phyloP scores from a whole-genome alignment of 1,139 yeast genomes.

The Kodamaea fungicola region DNA sequence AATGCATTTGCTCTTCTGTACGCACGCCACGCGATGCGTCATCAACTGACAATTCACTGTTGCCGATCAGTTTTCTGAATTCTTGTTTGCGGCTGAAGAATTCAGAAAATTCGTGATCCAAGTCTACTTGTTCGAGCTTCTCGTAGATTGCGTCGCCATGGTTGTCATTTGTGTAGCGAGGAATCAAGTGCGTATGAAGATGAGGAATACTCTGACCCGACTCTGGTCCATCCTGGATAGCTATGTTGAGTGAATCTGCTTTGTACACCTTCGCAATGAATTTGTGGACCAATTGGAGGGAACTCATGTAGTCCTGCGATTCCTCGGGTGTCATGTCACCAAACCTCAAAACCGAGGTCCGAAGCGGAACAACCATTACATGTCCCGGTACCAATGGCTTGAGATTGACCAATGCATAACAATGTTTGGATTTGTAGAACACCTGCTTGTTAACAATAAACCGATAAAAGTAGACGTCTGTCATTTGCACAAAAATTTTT shows the following conservation, averaged over 20 bases:
- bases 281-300: slow-evolving; percentile 68
- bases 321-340: slow-evolving; percentile 70
- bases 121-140: slow-evolving; percentile 48
- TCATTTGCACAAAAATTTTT: slow-evolving; percentile 4
- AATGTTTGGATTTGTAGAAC: slow-evolving; percentile 49
- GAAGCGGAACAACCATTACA: slow-evolving; percentile 75
- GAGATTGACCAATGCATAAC: slow-evolving; percentile 82
- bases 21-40: slow-evolving; percentile 52
- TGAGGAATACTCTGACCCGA: slow-evolving; percentile 96
- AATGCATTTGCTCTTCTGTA: slow-evolving; percentile 55
- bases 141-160: slow-evolving; percentile 71
- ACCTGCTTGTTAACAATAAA: slow-evolving; percentile 66
- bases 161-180: slow-evolving; percentile 63
- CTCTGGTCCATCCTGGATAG: slow-evolving; percentile 93
- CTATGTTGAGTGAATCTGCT: slow-evolving; percentile 80
- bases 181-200: slow-evolving; percentile 88
- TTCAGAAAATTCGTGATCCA: slow-evolving; percentile 27
- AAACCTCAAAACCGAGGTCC: slow-evolving; percentile 57
- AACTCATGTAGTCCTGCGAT: slow-evolving; percentile 69
- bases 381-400: slow-evolving; percentile 93
- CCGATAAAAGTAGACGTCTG: slow-evolving; percentile 44
- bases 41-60: slow-evolving; percentile 39
- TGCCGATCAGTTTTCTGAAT: slow-evolving; percentile 16
- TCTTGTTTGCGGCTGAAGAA: slow-evolving; percentile 26
- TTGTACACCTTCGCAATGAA: slow-evolving; percentile 63